Base-by-base conservation (phyloP, 140 eudicot species). In the Artemisia princeps region DNA sequence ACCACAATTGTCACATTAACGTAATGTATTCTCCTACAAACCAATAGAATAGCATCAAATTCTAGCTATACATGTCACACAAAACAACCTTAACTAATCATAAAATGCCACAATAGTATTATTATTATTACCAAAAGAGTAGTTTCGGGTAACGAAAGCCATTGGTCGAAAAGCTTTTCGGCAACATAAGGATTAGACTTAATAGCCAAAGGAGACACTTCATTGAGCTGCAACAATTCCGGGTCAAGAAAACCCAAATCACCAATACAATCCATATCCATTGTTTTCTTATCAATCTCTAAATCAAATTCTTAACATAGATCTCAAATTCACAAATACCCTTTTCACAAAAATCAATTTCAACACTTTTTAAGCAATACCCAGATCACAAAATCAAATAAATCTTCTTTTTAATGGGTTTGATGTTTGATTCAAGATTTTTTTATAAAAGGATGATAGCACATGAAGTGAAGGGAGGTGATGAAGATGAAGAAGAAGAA, bases 141-240 rank as follows among this genome's bases (percentile, higher is more conserved):
- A 13, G 95, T 84, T 45, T 88, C 99, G 3, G 96, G 86, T 48
- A 92, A 87, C 19, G 99, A 92, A 50, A 92, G 95, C 99, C 99
- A 92, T 80, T 88, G 94, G 64, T 86, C 88, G 59, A 82, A 92
- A 30, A 92, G 86, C 77, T 80, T 83, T 60, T 84, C 94, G 0
- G 95, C 96, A 58, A 92, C 80, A 60, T 62, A 80, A 69, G 94
- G 95, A 74, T 84, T 84, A 13, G 95, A 81, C 74, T 88, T 88
- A 37, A 88, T 72, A 10, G 90, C 86, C 71, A 81, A 71, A 23
- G 95, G 87, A 44, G 99, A 84, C 33, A 88, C 90, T 78, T 92
- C 99, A 58, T 79, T 81, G 3, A 92, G 89, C 85, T 92, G 99
- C 80, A 92, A 64, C 71, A 92, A 68, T 54, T 92, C 96, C n/a